These are phyloP conservation scores for Amaranthus tricolor DNA, from an alignment of 179 eudicot species.

Conservation along the genomic window DNA sequence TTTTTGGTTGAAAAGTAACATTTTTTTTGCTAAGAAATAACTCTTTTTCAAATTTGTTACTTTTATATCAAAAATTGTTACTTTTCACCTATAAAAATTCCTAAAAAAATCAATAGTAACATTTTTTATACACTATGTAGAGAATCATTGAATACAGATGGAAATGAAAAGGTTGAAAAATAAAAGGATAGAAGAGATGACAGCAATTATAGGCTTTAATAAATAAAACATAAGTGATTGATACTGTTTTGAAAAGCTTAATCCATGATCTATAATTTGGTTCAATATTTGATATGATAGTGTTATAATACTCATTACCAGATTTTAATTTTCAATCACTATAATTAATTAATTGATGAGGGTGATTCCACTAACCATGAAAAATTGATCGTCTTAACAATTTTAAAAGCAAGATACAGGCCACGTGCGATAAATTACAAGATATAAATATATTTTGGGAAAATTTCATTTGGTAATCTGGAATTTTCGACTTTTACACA, in stretches of 20 bases:
- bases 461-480: neutral
- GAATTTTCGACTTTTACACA: too few species aligned
- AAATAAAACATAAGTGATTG: neutral
- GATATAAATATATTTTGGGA: neutral
- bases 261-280: neutral
- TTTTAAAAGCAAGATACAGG: neutral
- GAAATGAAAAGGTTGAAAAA: too few species aligned
- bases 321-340: constrained; percentile 7
- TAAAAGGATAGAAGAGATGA: neutral
- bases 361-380: constrained; percentile 18
- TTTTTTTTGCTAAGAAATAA: too few species aligned
- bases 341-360: constrained; percentile 13
- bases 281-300: neutral
- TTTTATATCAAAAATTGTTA: too few species aligned
- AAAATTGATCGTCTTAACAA: constrained; percentile 5
- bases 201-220: constrained; percentile 29
- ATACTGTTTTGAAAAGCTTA: neutral
- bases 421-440: constrained; percentile 19
- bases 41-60: too few species aligned
- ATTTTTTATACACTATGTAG: too few species aligned
- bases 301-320: constrained; percentile 16
- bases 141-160: too few species aligned
- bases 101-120: too few species aligned
- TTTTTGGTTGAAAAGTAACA: too few species aligned
- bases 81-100: too few species aligned